These are phyloP conservation scores for Artomyces pyxidatus DNA, from an alignment of 768 basidiomycete genomes.

Conservation along the genomic window DNA sequence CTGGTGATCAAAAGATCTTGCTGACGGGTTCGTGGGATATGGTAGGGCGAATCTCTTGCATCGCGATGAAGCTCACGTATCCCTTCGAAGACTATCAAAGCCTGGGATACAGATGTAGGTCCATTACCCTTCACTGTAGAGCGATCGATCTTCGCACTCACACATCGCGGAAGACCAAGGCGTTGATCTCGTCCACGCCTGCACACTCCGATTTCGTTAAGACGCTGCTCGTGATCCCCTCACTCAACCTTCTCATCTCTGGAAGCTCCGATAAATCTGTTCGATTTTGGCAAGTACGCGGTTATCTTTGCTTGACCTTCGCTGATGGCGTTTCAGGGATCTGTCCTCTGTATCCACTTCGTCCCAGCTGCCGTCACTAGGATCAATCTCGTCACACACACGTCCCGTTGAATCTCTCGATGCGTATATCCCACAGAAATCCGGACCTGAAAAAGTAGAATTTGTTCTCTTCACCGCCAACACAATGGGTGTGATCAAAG, in stretches of 20 bases:
- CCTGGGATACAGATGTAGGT: conserved; percentile 77
- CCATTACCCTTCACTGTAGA: background rate
- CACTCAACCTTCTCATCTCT: conserved; percentile 63
- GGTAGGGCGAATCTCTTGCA: conserved; percentile 26
- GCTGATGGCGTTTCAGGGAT: conserved; percentile 43
- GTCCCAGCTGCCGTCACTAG: conserved; percentile 41
- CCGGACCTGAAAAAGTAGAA: conserved; percentile 28
- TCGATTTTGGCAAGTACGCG: conserved; percentile 76
- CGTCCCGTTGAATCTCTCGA: conserved; percentile 80
- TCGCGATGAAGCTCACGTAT: no score
- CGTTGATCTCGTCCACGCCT: conserved; percentile 57
- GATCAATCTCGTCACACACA: conserved; percentile 76
- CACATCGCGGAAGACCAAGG: conserved; percentile 47
- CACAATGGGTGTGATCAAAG: conserved; percentile 83
- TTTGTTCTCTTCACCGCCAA: conserved; percentile 71
- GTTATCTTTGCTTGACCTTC: no score
- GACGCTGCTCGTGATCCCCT: conserved; percentile 62
- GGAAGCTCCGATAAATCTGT: conserved; percentile 87
- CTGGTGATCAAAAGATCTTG: conserved; percentile 42
- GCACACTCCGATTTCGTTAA: conserved; percentile 94
- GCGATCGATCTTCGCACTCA: conserved; percentile 1
- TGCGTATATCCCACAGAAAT: conserved; percentile 29
- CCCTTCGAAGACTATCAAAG: conserved; percentile 59
- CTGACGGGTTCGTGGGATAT: conserved; percentile 96
- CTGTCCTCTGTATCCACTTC: conserved; percentile 37